Evolutionary conservation across 768 basidiomycete genomes (phyloP).

Genomic region (Suillus occidentalis): DNA sequence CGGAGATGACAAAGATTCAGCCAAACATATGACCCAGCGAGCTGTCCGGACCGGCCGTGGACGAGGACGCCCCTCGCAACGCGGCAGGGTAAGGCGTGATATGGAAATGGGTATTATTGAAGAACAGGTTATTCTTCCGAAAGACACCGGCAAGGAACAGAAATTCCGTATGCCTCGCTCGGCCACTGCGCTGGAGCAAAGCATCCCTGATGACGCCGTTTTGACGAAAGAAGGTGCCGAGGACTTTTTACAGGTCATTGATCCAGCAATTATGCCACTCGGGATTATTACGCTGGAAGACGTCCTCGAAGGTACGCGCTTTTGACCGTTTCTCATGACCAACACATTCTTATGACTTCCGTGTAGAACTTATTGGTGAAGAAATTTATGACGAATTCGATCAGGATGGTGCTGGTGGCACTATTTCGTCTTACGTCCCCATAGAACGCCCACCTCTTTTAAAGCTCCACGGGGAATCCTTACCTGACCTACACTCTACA

Average conservation of each 20-base stretch:
- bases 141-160: constrained; percentile 17
- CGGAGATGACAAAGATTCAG: constrained; percentile 21
- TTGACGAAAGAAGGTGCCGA: constrained; percentile 71
- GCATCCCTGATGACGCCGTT: constrained; percentile 87
- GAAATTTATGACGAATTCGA: constrained; percentile 94
- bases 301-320: constrained; percentile 72
- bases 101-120: constrained; percentile 22
- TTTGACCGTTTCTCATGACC: background rate
- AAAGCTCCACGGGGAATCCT: constrained; percentile 26
- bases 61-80: constrained; percentile 12
- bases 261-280: constrained; percentile 79
- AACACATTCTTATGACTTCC: background rate
- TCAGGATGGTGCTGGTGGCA: constrained; percentile 66
- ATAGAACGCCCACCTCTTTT: constrained; percentile 28
- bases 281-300: constrained; percentile 95
- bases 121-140: constrained; percentile 3
- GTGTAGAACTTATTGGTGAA: constrained; percentile 82
- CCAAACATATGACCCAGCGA: constrained; percentile 16
- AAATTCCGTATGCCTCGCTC: constrained; percentile 30
- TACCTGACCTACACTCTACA: constrained; percentile 9
- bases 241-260: constrained; percentile 83
- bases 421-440: constrained; percentile 44
- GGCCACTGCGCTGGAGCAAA: constrained; percentile 65
- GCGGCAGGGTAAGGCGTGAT: constrained; percentile 20
- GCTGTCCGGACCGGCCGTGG: constrained; percentile 15